Conservation (phyloP, 768 basidiomycete genomes). For the Vararia minispora region DNA sequence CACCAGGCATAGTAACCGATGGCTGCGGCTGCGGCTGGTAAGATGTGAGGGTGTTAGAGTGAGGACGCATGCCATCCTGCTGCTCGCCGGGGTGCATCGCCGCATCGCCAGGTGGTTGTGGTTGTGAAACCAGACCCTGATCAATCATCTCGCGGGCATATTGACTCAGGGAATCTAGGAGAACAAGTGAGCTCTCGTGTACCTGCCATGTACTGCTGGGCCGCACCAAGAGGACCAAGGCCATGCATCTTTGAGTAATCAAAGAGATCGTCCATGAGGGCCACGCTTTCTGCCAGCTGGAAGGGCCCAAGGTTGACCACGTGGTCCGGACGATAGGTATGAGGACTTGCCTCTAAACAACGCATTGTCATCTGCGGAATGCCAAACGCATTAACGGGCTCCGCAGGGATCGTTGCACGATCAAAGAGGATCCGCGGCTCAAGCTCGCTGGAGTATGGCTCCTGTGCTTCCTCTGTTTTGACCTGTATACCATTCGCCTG, state of each 20-base stretch:
- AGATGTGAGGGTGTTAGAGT: no score
- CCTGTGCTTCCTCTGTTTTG: no score
- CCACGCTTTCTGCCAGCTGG: conserved; percentile 76
- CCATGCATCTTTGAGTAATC: conserved; percentile 41
- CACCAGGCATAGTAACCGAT: conserved; percentile 16
- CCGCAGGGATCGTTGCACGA: conserved; percentile 58
- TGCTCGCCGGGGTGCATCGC: conserved; percentile 50
- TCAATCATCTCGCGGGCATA: conserved; percentile 30
- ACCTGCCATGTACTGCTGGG: no score
- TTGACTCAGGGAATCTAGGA: conserved; percentile 33
- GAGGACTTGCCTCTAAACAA: conserved; percentile 54
- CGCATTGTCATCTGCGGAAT: conserved; percentile 86
- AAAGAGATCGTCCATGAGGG: conserved; percentile 71
- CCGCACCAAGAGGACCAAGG: conserved; percentile 60
- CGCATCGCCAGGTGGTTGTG: conserved; percentile 32
- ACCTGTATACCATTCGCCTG: conserved; percentile 20
- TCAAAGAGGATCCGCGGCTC: conserved; percentile 54
- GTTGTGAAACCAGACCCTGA: conserved; percentile 9
- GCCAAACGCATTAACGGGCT: conserved; percentile 82
- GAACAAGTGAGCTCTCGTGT: no score
- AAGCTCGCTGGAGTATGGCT: no score
- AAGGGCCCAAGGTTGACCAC: no score
- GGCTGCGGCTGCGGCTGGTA: conserved; percentile 27
- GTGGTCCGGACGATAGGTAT: no score
- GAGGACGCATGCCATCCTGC: conserved; percentile 41